phyloP scores from a whole-genome alignment of 345 rosid species.

The Corchorus capsularis region DNA sequence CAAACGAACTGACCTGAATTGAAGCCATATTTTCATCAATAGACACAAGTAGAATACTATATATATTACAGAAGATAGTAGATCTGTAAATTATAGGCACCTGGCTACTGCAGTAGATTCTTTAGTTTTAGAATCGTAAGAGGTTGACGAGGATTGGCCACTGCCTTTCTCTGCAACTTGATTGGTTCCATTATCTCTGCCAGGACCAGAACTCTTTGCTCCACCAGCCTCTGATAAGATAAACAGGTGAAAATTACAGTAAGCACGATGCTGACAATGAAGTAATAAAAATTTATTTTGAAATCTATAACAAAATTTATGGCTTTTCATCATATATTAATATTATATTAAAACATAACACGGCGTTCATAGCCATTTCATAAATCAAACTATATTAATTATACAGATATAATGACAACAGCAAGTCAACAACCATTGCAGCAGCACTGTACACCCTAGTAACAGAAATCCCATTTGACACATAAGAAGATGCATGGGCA shows the following conservation, averaged over 20 bases:
- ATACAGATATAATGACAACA: not conserved
- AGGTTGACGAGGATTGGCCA: conserved; percentile 43
- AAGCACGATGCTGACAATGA: conserved; percentile 22
- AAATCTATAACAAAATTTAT: not conserved
- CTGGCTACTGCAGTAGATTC: conserved; percentile 46
- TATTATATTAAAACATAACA: not conserved
- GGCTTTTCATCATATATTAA: not conserved
- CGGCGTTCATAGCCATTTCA: not conserved
- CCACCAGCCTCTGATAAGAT: conserved; percentile 63
- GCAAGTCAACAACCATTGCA: not conserved
- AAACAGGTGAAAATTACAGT: conserved; percentile 29
- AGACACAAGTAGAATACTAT: not conserved
- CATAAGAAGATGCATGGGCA: not conserved
- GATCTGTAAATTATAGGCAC: conserved; percentile 34
- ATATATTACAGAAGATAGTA: conserved; percentile 14
- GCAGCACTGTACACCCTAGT: not conserved
- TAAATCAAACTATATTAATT: conserved; percentile 3
- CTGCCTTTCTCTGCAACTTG: conserved; percentile 56
- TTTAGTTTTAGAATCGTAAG: conserved; percentile 47
- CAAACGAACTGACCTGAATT: not conserved
- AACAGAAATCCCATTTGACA: conserved; percentile 1
- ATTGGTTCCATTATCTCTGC: conserved; percentile 53
- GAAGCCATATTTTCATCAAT: conserved; percentile 6
- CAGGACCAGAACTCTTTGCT: conserved; percentile 50
- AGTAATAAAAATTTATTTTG: not conserved